Percentiles rank a stretch among this genome's conserved stretches.
Conservation (phyloP, 768 basidiomycete species). For the Pilatotrama ljubarskyi region DNA sequence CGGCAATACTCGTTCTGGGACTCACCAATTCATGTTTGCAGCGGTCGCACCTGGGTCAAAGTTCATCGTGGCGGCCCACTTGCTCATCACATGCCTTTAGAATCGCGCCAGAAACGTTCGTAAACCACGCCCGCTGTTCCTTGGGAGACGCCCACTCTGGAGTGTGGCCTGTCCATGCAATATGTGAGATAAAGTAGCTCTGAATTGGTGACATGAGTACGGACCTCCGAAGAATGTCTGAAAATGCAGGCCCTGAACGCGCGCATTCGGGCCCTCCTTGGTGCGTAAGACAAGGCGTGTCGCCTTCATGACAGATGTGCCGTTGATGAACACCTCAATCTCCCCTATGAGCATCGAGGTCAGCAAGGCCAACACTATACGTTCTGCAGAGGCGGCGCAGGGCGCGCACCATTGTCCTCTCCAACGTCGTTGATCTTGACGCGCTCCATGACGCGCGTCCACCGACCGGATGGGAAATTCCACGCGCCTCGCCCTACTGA, state of each 20-base stretch:
- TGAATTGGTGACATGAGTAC: conserved; percentile 3
- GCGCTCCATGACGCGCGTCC: conserved; percentile 66
- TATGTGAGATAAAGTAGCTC: too few species aligned
- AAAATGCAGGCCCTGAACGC: conserved; percentile 69
- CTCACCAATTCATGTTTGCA: too few species aligned
- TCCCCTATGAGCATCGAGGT: conserved; percentile 48
- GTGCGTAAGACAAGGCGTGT: conserved; percentile 49
- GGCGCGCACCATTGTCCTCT: conserved; percentile 50
- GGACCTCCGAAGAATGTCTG: conserved; percentile 80
- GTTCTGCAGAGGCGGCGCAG: not conserved
- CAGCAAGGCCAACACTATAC: not conserved
- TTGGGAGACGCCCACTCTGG: conserved; percentile 62
- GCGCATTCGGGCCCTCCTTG: conserved; percentile 35
- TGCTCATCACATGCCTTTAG: conserved; percentile 1
- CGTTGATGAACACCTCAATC: conserved; percentile 65
- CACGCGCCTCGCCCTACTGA: conserved; percentile 70
- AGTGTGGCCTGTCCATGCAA: conserved; percentile 43
- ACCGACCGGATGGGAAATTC: conserved; percentile 49
- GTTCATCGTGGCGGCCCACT: not conserved
- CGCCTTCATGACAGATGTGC: conserved; percentile 52
- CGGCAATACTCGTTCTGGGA: too few species aligned
- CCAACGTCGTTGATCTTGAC: conserved; percentile 68
- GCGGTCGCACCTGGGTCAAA: not conserved
- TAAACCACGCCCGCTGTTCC: conserved; percentile 61
- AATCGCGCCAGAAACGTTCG: conserved; percentile 52